Evolutionary conservation across 2,329 filamentous ascomycete genomes (phyloP).

Genomic region (Fusarium anthophilum): DNA sequence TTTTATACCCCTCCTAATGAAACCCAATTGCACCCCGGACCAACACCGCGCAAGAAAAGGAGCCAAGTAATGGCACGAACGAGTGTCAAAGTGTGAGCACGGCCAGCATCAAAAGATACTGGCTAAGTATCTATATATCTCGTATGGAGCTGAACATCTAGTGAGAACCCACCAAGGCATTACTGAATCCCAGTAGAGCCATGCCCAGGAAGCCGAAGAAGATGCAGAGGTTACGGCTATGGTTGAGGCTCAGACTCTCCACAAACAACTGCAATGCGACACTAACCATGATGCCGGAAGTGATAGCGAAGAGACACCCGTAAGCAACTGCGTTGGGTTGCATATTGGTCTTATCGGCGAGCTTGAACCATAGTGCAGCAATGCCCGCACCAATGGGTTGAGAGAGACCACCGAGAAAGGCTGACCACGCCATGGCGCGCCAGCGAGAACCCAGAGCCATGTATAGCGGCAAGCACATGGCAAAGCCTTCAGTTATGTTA

Average conservation of each 20-base stretch:
- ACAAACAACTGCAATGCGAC: constrained; percentile 90
- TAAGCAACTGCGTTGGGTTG: constrained; percentile 69
- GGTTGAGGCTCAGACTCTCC: constrained; percentile 84
- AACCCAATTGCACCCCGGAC: not conserved
- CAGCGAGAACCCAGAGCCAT: constrained; percentile 84
- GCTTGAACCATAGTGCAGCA: constrained; percentile 85
- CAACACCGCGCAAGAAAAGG: constrained; percentile 29
- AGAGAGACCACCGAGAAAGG: constrained; percentile 83
- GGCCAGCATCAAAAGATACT: not conserved
- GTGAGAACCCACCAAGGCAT: constrained; percentile 76
- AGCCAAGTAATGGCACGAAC: not conserved
- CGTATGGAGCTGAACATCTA: constrained; percentile 34
- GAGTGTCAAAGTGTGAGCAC: not conserved
- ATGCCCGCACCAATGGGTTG: constrained; percentile 88
- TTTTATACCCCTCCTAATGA: not conserved
- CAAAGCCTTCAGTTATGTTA: constrained; percentile 97
- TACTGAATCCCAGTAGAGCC: constrained; percentile 85
- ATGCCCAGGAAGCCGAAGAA: constrained; percentile 86
- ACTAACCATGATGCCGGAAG: constrained; percentile 94
- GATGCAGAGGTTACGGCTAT: constrained; percentile 80
- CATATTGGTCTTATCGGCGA: constrained; percentile 65
- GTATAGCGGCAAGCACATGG: constrained; percentile 91
- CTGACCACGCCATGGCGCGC: constrained; percentile 86
- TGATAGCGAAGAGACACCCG: constrained; percentile 85
- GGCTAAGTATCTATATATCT: not conserved